These are phyloP conservation scores for Lasiosphaeris hirsuta DNA, from an alignment of 495 filamentous ascomycete genomes.

Conservation along the genomic window DNA sequence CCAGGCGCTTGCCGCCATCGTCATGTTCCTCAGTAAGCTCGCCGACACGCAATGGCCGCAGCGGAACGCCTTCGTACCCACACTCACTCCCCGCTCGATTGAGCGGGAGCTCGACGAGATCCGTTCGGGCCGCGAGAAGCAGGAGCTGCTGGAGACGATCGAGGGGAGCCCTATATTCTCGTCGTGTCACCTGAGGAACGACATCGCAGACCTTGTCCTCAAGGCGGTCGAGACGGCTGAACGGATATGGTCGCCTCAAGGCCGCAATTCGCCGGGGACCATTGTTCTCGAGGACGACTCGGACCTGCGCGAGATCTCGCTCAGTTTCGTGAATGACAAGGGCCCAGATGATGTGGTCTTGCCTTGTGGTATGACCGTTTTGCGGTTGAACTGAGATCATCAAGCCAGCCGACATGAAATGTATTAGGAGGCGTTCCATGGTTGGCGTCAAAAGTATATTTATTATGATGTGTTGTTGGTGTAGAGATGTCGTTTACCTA, in stretches of 20 bases:
- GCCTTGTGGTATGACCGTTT: slow-evolving; percentile 28
- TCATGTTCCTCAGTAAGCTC: slow-evolving; percentile 28
- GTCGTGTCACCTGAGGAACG: slow-evolving; percentile 17
- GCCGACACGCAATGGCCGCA: slow-evolving; percentile 30
- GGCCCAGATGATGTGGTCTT: slow-evolving; percentile 22
- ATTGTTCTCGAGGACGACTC: slow-evolving; percentile 18
- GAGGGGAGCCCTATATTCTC: slow-evolving; percentile 26
- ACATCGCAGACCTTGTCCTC: slow-evolving; percentile 24
- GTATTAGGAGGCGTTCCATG: not conserved
- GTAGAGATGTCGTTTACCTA: too few species aligned
- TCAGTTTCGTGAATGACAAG: slow-evolving; percentile 30
- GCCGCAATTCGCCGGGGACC: not conserved
- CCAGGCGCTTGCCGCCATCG: slow-evolving; percentile 20
- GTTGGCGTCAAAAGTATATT: not conserved
- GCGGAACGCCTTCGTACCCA: not conserved
- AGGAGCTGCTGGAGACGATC: slow-evolving; percentile 18
- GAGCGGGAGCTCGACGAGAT: slow-evolving; percentile 18
- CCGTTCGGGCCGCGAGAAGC: slow-evolving; percentile 5
- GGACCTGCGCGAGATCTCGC: slow-evolving; percentile 25
- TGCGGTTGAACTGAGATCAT: slow-evolving; percentile 22
- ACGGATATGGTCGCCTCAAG: slow-evolving; percentile 2
- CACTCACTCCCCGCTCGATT: slow-evolving; percentile 6
- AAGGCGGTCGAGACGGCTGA: slow-evolving; percentile 21
- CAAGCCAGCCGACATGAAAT: not conserved
- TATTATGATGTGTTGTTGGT: not conserved